A percentile compares a stretch with the other conserved stretches of the same genome.
These are phyloP conservation scores for Antrodiella citrinella DNA, from an alignment of 768 basidiomycete genomes.

Conservation along the genomic window DNA sequence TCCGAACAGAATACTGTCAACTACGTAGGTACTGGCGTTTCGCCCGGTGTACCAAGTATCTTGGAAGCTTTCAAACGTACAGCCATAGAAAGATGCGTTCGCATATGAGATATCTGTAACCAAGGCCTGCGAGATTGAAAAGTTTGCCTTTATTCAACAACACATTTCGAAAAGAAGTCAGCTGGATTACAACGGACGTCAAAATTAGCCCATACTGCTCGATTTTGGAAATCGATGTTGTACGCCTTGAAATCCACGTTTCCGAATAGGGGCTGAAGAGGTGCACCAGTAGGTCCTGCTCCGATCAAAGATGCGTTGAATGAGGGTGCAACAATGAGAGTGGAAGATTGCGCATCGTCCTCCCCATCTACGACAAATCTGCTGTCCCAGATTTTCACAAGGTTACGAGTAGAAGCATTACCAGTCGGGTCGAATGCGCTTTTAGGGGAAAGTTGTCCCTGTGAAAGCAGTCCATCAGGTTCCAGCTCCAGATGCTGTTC, in stretches of 20 bases:
- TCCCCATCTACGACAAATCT: conserved; percentile 32
- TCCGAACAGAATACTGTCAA: conserved; percentile 56
- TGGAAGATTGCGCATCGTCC: conserved; percentile 53
- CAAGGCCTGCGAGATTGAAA: conserved; percentile 52
- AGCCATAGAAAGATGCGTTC: conserved; percentile 62
- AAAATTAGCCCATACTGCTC: conserved; percentile 35
- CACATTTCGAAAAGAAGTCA: not conserved
- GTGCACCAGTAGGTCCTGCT: conserved; percentile 51
- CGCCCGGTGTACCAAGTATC: conserved; percentile 61
- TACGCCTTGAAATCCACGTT: conserved; percentile 54
- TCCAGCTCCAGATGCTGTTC: no score
- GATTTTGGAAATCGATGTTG: conserved; percentile 60
- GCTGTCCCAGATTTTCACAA: conserved; percentile 48
- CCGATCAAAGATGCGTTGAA: conserved; percentile 52
- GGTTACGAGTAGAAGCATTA: conserved; percentile 35
- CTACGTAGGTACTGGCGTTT: conserved; percentile 49
- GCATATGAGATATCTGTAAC: conserved; percentile 56
- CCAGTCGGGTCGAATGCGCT: conserved; percentile 31
- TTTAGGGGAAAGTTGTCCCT: conserved; percentile 41
- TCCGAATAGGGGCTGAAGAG: conserved; percentile 42
- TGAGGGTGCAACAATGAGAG: conserved; percentile 48
- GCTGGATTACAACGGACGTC: not conserved
- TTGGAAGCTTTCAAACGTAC: conserved; percentile 52
- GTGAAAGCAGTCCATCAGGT: not conserved
- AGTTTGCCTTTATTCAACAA: conserved; percentile 34